A percentile compares a stretch with the other conserved stretches of the same genome.
These are phyloP conservation scores for Hemileia vastatrix DNA, from an alignment of 1,284 basidiomycete genomes.

Conservation along the genomic window DNA sequence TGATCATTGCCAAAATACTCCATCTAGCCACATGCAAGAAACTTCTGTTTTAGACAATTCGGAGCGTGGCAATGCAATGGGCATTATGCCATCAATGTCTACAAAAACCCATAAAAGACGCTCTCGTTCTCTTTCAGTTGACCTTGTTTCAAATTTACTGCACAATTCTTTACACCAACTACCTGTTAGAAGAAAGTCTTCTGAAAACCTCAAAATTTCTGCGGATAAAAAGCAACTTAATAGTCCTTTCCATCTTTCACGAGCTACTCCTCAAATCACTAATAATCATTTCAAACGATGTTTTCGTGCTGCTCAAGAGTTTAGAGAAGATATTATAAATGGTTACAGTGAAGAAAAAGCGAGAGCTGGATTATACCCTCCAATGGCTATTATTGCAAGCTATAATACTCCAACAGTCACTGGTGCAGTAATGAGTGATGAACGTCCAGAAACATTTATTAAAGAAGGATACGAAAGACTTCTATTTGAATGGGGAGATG, in stretches of 20 bases:
- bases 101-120: no score
- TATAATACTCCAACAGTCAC: slow-evolving; percentile 39
- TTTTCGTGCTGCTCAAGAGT: slow-evolving; percentile 29
- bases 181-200: no score
- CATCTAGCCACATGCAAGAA: no score
- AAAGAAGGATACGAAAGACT: slow-evolving; percentile 23
- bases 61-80: no score
- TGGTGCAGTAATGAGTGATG: slow-evolving; percentile 28
- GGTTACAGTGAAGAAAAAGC: slow-evolving; percentile 30
- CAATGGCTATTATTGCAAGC: slow-evolving; percentile 36
- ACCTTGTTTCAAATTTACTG: no score
- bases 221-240: no score
- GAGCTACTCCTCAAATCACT: background rate
- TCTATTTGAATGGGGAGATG: slow-evolving; percentile 27
- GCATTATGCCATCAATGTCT: no score
- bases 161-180: no score
- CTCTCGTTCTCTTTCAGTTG: no score
- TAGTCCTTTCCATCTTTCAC: background rate
- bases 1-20: no score
- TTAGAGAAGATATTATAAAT: slow-evolving; percentile 33
- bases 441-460: background rate
- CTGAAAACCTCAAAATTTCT: no score
- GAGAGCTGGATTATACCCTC: slow-evolving; percentile 36
- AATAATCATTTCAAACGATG: slow-evolving; percentile 26
- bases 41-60: no score